Percentiles rank a stretch among this genome's conserved stretches.
Evolutionary conservation across 2,329 filamentous ascomycete genomes (phyloP).

Genomic region (Ophiostoma novo-ulmi): DNA sequence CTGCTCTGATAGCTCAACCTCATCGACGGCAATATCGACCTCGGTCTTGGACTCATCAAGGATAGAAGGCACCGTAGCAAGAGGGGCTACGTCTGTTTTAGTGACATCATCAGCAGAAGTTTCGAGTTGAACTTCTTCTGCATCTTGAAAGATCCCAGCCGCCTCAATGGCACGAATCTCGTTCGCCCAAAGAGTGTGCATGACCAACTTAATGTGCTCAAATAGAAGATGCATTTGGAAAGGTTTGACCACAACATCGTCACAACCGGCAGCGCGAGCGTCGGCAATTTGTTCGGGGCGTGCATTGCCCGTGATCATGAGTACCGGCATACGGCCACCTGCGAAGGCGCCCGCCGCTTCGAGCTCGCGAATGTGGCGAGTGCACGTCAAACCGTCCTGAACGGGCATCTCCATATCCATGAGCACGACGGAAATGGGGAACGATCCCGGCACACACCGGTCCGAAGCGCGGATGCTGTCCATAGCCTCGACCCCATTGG

Average conservation of each 20-base stretch:
- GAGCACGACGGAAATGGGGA: constrained; percentile 56
- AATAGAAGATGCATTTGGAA: constrained; percentile 60
- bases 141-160: background rate
- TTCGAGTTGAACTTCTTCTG: background rate
- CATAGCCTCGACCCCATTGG: constrained; percentile 53
- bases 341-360: constrained; percentile 50
- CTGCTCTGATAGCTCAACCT: background rate
- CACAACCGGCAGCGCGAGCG: constrained; percentile 49
- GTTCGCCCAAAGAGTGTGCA: constrained; percentile 29
- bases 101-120: background rate
- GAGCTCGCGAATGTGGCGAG: constrained; percentile 57
- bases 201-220: constrained; percentile 53
- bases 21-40: background rate
- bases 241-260: constrained; percentile 67
- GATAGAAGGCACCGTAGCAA: background rate
- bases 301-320: constrained; percentile 64
- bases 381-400: constrained; percentile 65
- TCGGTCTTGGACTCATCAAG: background rate
- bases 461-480: constrained; percentile 40
- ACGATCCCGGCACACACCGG: constrained; percentile 26
- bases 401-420: constrained; percentile 77
- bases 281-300: constrained; percentile 55
- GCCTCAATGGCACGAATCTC: constrained; percentile 14
- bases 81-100: background rate
- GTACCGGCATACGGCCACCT: constrained; percentile 54